Conservation (phyloP, 139 green algal genomes). For the Picochlorum sp. region DNA sequence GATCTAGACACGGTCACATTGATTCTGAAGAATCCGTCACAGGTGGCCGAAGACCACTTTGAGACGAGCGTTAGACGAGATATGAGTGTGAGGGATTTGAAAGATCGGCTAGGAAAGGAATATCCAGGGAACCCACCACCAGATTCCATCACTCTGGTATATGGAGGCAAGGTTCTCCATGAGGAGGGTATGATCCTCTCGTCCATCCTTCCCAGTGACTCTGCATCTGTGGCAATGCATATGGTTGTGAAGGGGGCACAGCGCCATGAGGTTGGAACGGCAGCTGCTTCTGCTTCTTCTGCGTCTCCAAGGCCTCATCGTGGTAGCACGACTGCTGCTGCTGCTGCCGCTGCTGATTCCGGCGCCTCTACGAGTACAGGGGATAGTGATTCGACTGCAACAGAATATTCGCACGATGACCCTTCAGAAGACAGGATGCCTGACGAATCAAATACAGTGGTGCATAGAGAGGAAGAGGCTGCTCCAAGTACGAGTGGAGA, state of each 20-base stretch:
- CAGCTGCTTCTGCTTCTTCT: not conserved
- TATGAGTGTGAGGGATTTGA: conserved; percentile 18
- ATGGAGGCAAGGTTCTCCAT: conserved; percentile 54
- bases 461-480: not conserved
- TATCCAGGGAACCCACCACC: conserved; percentile 23
- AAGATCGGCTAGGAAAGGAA: conserved; percentile 7
- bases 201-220: conserved; percentile 14
- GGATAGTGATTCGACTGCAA: no score
- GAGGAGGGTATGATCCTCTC: conserved; percentile 23
- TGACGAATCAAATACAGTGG: not conserved
- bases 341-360: no score
- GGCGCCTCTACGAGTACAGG: no score
- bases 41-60: conserved; percentile 5
- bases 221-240: conserved; percentile 36
- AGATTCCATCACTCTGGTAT: conserved; percentile 39
- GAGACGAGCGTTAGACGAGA: not conserved
- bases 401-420: no score
- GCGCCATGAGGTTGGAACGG: not conserved
- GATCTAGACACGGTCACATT: not conserved
- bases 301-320: no score
- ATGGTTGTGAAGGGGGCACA: conserved; percentile 45
- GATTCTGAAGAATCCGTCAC: conserved; percentile 9
- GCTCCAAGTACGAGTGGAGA: not conserved
- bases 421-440: no score
- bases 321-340: no score